Evolutionary conservation across 345 rosid species (phyloP), one percentile per base, ranked within the genome.

Genomic region (Passiflora organensis): DNA sequence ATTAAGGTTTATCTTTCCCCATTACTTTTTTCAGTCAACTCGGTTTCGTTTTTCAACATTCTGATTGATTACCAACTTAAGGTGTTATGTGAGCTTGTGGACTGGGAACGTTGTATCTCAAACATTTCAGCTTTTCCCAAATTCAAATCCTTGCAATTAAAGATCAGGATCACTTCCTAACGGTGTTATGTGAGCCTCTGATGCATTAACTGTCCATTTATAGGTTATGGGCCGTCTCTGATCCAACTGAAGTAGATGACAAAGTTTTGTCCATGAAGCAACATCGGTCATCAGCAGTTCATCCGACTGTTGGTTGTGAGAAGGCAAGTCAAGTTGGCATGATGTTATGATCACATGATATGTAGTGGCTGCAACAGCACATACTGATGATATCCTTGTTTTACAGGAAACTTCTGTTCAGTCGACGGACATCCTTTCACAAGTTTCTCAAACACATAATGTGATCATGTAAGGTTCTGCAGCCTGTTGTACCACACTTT

Each of bases 401-500:
- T 70, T 54, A 45, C 65, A 78, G 94, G 85, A 69, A 66, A 66
- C 66, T 64, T 82, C 66, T 55, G 59, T 65, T 23, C 74, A 65
- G 77, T 73, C 78, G 34, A 79, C 80, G 43, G 94, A 93, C 67
- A 86, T 89, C 68, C 73, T 82, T 64, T 93, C 94, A 63, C 91
- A 74, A 72, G 95, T 93, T 66, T 78, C 91, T n/a, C 94, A 86
- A 75, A 84, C 97, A 63, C 95, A 78, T 72, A 82, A 86, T 69
- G 85, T 86, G 50, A 86, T 89, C 79, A 65, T 77, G 99, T 89
- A 82, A 78, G 77, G 63, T 53, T 32, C 53, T 59, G 22, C 32
- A 20, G 53, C 63, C 28, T 28, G 44, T 22, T 53, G 51, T 48
- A 43, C 51, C 10, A 4, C 68, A 51, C 24, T 56, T 61, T 42